Conservation (phyloP, 306 rosid genomes). For the Quercus dentata region DNA sequence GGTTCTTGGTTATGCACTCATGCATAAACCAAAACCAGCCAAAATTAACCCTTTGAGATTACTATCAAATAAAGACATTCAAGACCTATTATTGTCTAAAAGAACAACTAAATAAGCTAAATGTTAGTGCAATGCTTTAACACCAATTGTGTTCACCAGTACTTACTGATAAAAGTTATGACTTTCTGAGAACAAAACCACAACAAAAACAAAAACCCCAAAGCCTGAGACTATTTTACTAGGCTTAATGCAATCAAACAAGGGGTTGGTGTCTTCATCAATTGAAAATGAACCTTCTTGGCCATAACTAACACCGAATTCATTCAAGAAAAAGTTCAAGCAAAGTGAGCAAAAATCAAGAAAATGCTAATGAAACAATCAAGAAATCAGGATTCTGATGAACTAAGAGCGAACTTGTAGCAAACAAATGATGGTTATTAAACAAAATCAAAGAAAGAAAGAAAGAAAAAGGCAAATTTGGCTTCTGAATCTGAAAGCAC, state of each 20-base stretch:
- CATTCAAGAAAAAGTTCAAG: not conserved
- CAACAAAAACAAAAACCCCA: not conserved
- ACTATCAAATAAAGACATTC: too few relatives aligned
- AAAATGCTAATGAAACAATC: not conserved
- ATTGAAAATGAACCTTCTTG: not conserved
- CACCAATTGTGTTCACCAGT: not conserved
- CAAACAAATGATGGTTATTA: not conserved
- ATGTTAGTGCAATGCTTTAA: too few relatives aligned
- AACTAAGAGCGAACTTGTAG: not conserved
- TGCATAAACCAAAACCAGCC: not conserved
- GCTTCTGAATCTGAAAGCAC: not conserved
- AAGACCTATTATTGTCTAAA: too few relatives aligned
- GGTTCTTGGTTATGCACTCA: not conserved
- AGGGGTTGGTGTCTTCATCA: not conserved
- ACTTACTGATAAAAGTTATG: not conserved
- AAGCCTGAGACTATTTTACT: not conserved
- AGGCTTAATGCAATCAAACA: not conserved
- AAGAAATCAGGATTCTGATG: not conserved
- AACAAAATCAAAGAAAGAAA: not conserved
- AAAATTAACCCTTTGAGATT: not conserved
- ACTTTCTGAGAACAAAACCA: not conserved
- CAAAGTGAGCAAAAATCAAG: not conserved
- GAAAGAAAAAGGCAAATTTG: not conserved
- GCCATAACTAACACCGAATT: too few relatives aligned
- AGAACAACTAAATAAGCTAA: too few relatives aligned